Evolutionary conservation across 352 stramenopile genomes (phyloP), one percentile per base, ranked within the genome.

Genomic region (Phytophthora kernoviae): DNA sequence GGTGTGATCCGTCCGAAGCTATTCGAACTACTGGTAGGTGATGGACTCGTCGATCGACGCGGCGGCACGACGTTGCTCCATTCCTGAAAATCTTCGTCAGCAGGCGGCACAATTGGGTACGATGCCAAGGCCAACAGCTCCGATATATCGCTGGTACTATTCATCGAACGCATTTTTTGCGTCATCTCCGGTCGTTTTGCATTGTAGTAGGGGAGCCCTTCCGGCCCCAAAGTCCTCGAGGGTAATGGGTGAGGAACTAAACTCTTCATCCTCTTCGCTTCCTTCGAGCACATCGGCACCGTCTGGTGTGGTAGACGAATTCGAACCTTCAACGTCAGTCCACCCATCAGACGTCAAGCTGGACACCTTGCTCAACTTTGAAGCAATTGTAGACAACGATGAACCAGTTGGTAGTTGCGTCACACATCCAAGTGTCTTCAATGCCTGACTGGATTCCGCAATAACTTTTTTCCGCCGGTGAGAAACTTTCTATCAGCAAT

Each of bases 221-320:
- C 79, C 77, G 30, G 70, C 64, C 21, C 84, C 79, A 62, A 90
- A 90, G 18, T 92, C 77, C 34, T 89, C 80, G 7, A 89, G 39
- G 17, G 79, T 89, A 21, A 89, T 78, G 0, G 70, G 68, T 21
- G 61, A 58, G 20, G 27, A 17, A 56, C 50, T 44, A 18, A 40
- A 46, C 15, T 77, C 67, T 0, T 83, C 66, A 12, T 67, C 58
- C 18, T 77, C 67, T 7, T 77, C 53, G 26, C 54, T 74, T 60
- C 62, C 65, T 17, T 54, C 70, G 37, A 68, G 48, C 11, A 50
- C 53, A 49, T 70, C 55, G n/a, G 64, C 55, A 24, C 62, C 66
- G 24, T 70, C 54, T 36, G 46, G 41, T 9, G 47, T 18, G 4
- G 45, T 70, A 32, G 68, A 76, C 4, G 63, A 73, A 39, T n/a